Evolutionary conservation across 2,329 filamentous ascomycete species (phyloP).

Genomic region (Penicillium vulpinum): DNA sequence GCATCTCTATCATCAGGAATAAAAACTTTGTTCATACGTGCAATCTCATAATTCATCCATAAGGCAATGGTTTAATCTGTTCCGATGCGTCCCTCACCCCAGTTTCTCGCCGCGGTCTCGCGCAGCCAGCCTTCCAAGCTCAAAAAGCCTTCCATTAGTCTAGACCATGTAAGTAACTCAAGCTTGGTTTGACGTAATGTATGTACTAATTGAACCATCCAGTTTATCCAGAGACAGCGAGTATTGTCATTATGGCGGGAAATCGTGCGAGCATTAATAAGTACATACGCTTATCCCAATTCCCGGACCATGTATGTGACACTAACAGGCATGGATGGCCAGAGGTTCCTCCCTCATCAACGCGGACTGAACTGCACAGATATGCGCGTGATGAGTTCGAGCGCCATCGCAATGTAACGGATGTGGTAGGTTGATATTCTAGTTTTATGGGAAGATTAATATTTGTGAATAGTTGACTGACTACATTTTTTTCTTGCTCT

Average conservation of each 20-base stretch:
- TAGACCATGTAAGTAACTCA: slow-evolving; percentile 39
- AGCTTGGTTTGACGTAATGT: not conserved
- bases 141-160: slow-evolving; percentile 38
- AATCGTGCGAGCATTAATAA: slow-evolving; percentile 43
- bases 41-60: not conserved
- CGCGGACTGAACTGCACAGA: slow-evolving; percentile 42
- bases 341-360: slow-evolving; percentile 44
- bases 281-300: slow-evolving; percentile 24
- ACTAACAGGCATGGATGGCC: not conserved
- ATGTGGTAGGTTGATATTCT: slow-evolving; percentile 36
- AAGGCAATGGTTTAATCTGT: slow-evolving; percentile 4
- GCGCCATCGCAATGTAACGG: slow-evolving; percentile 44
- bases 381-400: slow-evolving; percentile 49
- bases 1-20: not conserved
- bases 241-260: slow-evolving; percentile 47
- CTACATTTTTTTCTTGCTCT: not conserved
- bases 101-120: slow-evolving; percentile 32
- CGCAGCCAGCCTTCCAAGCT: slow-evolving; percentile 34
- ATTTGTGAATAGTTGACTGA: not conserved
- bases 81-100: slow-evolving; percentile 32
- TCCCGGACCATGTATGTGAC: not conserved
- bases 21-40: not conserved
- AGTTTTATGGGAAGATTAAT: not conserved
- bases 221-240: slow-evolving; percentile 48
- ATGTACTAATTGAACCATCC: not conserved